A percentile compares a stretch with the other conserved stretches of the same genome.
phyloP scores from a whole-genome alignment of 1,284 basidiomycete genomes.

The Schizophyllum amplum region DNA sequence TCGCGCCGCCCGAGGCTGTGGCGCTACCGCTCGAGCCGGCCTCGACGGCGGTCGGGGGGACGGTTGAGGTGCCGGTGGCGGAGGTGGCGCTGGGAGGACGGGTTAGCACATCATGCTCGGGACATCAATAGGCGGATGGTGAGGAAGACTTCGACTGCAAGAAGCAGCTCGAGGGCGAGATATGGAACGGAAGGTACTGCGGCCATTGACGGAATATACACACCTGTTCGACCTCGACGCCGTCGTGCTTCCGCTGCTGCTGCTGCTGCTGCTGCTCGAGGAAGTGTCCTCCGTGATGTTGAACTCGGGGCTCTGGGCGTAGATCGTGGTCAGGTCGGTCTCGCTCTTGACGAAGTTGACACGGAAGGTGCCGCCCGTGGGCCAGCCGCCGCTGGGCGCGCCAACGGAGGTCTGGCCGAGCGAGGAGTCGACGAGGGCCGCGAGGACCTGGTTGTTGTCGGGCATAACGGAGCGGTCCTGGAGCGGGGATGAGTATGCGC shows the following conservation, averaged over 20 bases:
- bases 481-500: background rate
- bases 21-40: background rate
- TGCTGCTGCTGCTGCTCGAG: background rate
- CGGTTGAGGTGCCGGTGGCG: background rate
- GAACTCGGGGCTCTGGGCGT: conserved; percentile 60
- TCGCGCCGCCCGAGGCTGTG: background rate
- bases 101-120: background rate
- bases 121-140: too few relatives aligned
- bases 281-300: conserved; percentile 30
- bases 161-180: too few relatives aligned
- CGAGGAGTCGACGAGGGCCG: conserved; percentile 39
- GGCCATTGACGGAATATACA: background rate
- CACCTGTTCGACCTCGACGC: background rate
- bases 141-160: too few relatives aligned
- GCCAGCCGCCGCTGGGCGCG: conserved; percentile 54
- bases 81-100: background rate
- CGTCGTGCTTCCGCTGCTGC: background rate
- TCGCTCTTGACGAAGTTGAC: conserved; percentile 59
- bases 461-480: background rate
- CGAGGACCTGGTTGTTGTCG: conserved; percentile 32
- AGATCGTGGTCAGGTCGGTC: conserved; percentile 37
- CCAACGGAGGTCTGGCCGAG: conserved; percentile 25
- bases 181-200: background rate
- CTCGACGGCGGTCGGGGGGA: background rate
- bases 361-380: conserved; percentile 43